Evolutionary conservation across 1,284 basidiomycete genomes (phyloP).

Genomic region (Ceratobasidium sp.): DNA sequence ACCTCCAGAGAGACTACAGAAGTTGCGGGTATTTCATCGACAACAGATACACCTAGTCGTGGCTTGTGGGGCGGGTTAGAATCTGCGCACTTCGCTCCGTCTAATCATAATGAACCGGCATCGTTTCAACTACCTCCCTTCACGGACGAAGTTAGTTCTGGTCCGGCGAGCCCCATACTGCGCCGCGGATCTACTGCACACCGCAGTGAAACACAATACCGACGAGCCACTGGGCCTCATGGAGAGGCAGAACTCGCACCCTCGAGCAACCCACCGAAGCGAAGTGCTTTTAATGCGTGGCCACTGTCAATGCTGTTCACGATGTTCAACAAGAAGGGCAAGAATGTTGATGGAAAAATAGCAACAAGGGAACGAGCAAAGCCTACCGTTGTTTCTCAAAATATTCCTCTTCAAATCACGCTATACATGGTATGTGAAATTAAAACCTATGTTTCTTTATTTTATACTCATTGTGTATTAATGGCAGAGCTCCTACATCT

Average conservation of each 20-base stretch:
- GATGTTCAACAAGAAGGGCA: slow-evolving; percentile 60
- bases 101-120: too few relatives aligned
- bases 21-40: too few relatives aligned
- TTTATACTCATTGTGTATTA: slow-evolving; percentile 9
- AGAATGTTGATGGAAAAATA: slow-evolving; percentile 66
- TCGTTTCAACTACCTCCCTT: too few relatives aligned
- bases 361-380: slow-evolving; percentile 64
- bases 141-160: background rate
- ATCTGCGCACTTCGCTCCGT: too few relatives aligned
- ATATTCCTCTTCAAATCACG: slow-evolving; percentile 77
- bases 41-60: too few relatives aligned
- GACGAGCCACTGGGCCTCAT: background rate
- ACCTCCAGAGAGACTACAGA: too few relatives aligned
- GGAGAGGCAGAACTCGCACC: slow-evolving; percentile 59
- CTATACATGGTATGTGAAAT: slow-evolving; percentile 69
- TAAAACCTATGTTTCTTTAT: background rate
- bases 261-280: slow-evolving; percentile 68
- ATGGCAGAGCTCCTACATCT: slow-evolving; percentile 70
- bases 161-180: background rate
- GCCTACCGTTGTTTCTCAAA: slow-evolving; percentile 64
- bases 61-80: too few relatives aligned
- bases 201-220: background rate
- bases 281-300: slow-evolving; percentile 71
- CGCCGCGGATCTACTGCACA: background rate
- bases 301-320: slow-evolving; percentile 71